phyloP scores from a whole-genome alignment of 495 filamentous ascomycete species.

The Hypoxylon cercidicola region DNA sequence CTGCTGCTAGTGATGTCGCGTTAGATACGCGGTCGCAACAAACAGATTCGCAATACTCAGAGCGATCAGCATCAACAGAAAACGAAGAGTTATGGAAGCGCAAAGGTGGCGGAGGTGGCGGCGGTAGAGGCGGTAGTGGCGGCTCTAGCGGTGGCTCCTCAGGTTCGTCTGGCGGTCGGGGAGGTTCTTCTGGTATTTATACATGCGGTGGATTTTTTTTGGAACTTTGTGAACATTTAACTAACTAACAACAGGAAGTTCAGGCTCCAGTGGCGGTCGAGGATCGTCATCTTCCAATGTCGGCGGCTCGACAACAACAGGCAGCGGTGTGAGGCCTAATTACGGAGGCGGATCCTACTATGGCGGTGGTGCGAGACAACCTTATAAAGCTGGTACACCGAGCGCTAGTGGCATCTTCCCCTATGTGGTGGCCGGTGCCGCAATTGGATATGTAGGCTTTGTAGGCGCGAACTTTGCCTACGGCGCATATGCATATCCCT shows the following conservation, averaged over 20 bases:
- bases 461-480: constrained; percentile 70
- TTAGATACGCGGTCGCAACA: constrained; percentile 31
- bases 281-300: constrained; percentile 55
- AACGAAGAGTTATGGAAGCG: constrained; percentile 64
- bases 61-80: constrained; percentile 38
- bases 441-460: constrained; percentile 62
- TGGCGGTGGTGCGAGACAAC: constrained; percentile 75
- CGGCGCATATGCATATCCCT: constrained; percentile 77
- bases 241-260: constrained; percentile 4
- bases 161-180: constrained; percentile 30
- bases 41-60: constrained; percentile 35
- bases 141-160: constrained; percentile 46
- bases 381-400: constrained; percentile 70
- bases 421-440: constrained; percentile 65
- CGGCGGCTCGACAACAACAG: constrained; percentile 72
- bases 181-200: constrained; percentile 5
- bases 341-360: constrained; percentile 80
- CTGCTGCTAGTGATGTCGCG: constrained; percentile 21
- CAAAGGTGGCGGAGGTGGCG: constrained; percentile 63
- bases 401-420: constrained; percentile 71
- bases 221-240: not conserved
- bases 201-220: not conserved
- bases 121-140: constrained; percentile 57
- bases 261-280: constrained; percentile 16
- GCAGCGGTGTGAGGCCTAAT: constrained; percentile 68